These are phyloP conservation scores for Teunomyces pallodes DNA, from an alignment of 805 yeast species.

Conservation along the genomic window DNA sequence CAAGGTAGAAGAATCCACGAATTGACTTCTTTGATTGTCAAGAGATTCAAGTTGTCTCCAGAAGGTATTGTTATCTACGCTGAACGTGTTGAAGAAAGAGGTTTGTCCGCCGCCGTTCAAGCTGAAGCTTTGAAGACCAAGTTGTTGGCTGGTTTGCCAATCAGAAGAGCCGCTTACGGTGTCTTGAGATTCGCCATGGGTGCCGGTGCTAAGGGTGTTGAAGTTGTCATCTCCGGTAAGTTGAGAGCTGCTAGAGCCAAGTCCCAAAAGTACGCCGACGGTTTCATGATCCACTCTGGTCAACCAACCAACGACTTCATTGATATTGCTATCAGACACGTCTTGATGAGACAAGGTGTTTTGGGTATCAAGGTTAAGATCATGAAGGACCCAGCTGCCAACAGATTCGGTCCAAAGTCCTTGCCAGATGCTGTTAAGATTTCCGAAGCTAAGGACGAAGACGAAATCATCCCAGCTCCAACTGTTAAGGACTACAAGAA, in stretches of 20 bases:
- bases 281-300: slow-evolving; percentile 99
- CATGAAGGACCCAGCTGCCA: slow-evolving; percentile 96
- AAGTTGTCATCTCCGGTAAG: slow-evolving; percentile 99
- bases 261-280: slow-evolving; percentile 99
- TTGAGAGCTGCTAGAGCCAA: slow-evolving; percentile 99
- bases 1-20: slow-evolving; percentile 99
- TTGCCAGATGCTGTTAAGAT: slow-evolving; percentile 94
- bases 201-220: slow-evolving; percentile 99
- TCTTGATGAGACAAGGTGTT: slow-evolving; percentile 99
- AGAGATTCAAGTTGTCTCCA: slow-evolving; percentile 96
- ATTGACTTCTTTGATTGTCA: slow-evolving; percentile 94
- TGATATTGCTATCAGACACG: slow-evolving; percentile 99
- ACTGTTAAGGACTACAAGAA: slow-evolving; percentile 71
- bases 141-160: slow-evolving; percentile 97
- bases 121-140: slow-evolving; percentile 99
- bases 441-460: slow-evolving; percentile 92
- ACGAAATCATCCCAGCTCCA: slow-evolving; percentile 72
- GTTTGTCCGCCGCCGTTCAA: slow-evolving; percentile 99
- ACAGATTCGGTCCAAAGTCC: slow-evolving; percentile 82
- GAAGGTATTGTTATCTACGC: slow-evolving; percentile 94
- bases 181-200: slow-evolving; percentile 99
- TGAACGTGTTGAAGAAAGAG: slow-evolving; percentile 99
- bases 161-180: slow-evolving; percentile 99
- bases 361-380: slow-evolving; percentile 99
- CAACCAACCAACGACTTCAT: slow-evolving; percentile 99